Conservation (phyloP, 164 flowering plant genomes). For the Buxus sempervirens region DNA sequence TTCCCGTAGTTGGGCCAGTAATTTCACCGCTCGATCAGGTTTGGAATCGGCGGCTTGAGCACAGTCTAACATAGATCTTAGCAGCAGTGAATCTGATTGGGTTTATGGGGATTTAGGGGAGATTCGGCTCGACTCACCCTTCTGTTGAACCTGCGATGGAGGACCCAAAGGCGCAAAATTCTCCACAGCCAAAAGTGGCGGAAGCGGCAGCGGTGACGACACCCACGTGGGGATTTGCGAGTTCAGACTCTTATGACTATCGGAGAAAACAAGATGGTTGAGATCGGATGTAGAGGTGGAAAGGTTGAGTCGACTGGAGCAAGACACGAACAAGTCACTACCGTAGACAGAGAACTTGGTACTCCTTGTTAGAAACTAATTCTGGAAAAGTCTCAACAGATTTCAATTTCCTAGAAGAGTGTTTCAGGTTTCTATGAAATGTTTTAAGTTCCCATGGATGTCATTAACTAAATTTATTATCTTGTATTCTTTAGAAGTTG, state of each 20-base stretch:
- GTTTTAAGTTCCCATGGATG: too few relatives aligned
- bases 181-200: slow-evolving; percentile 1
- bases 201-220: slow-evolving; percentile 19
- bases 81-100: slow-evolving; percentile 39
- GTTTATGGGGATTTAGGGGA: slow-evolving; percentile 20
- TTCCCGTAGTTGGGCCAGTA: slow-evolving; percentile 46
- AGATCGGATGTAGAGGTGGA: slow-evolving; percentile 49
- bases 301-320: slow-evolving; percentile 47
- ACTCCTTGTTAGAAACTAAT: too few relatives aligned
- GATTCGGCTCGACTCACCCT: slow-evolving; percentile 5
- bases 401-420: too few relatives aligned
- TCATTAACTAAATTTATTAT: too few relatives aligned
- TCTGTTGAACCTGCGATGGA: slow-evolving; percentile 10
- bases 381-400: too few relatives aligned
- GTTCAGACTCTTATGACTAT: slow-evolving; percentile 22
- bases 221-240: slow-evolving; percentile 24
- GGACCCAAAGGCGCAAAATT: slow-evolving; percentile 6
- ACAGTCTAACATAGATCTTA: slow-evolving; percentile 51
- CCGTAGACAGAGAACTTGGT: slow-evolving; percentile 43
- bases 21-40: slow-evolving; percentile 44
- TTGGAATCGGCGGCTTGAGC: slow-evolving; percentile 57
- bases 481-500: too few relatives aligned
- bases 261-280: slow-evolving; percentile 45
- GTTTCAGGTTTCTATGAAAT: too few relatives aligned
- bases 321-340: slow-evolving; percentile 50